Base-by-base conservation (phyloP, 768 basidiomycete species). In the Mycena sanguinolenta region DNA sequence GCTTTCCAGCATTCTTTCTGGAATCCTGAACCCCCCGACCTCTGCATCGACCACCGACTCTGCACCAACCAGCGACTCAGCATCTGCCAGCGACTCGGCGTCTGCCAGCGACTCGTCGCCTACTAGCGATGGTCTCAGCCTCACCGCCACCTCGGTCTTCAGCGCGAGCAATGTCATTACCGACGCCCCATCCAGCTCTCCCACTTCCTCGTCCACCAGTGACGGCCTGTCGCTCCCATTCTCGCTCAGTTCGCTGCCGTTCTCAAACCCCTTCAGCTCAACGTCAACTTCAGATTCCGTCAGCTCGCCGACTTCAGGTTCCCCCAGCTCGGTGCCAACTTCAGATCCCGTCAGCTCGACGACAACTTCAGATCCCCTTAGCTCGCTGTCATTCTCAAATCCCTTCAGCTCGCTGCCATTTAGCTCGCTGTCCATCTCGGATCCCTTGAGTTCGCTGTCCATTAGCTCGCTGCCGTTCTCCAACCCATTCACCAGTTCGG, bases 151-250 rank as follows among this genome's bases (percentile, higher is more conserved):
- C 21, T 23, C n/a, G 27, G 39, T 49, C 19, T 58, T 69, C 57
- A 64, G 55, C 62, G 55, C 62, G 46, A 63, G 32, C 42, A 32
- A 34, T 16, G 19, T 19, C 52, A 44, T 62, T 34, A 69, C 62
- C 52, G 17, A 38, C 23, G 23, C 62, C 27, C 32, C 62, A 3
- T 17, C n/a, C 12, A 52, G 49, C 52, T 36, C 61, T 8, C 32
- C 53, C 0, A 30, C n/a, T 16, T 46, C 55, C 5, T 23, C 28
- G 4, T 52, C 57, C 19, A 10, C 46, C 3, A 10, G 32, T 34
- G 32, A 34, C 32, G 32, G 32, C 32, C 52, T 27, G n/a, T 46
- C 44, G 28, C 12, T 49, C 9, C 10, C 59, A 1, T 32, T 44
- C 27, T 59, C 58, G 4, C n/a, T 50, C 49, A 23, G n/a, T 25